Evolutionary conservation across 2,329 filamentous ascomycete genomes (phyloP).

Genomic region (Beauveria pseudobassiana): DNA sequence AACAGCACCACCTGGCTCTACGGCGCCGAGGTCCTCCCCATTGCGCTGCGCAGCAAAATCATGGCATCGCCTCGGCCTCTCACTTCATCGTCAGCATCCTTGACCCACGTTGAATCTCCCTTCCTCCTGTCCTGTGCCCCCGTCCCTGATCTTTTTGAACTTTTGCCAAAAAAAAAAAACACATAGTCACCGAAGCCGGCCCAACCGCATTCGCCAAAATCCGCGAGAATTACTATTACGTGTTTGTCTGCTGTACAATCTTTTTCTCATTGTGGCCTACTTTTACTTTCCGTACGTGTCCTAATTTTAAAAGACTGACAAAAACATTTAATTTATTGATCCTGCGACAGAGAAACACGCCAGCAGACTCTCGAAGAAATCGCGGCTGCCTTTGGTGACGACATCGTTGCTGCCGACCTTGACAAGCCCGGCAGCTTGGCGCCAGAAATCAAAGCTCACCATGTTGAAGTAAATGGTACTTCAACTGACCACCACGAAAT

Average conservation of each 20-base stretch:
- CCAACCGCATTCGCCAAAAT: slow-evolving; percentile 50
- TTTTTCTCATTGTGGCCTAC: slow-evolving; percentile 46
- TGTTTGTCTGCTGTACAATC: slow-evolving; percentile 45
- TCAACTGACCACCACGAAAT: neutral
- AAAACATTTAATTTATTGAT: neutral
- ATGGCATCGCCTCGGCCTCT: slow-evolving; percentile 45
- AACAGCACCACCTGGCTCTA: slow-evolving; percentile 50
- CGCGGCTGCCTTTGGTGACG: slow-evolving; percentile 39
- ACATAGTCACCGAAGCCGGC: slow-evolving; percentile 43
- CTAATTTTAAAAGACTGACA: too few species aligned
- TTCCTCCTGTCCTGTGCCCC: too few species aligned
- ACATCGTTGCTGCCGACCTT: slow-evolving; percentile 24
- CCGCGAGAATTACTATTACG: slow-evolving; percentile 53
- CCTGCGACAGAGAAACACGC: slow-evolving; percentile 30
- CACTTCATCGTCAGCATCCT: slow-evolving; percentile 50
- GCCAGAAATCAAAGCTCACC: neutral
- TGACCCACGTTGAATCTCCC: neutral
- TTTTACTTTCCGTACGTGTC: slow-evolving; percentile 39
- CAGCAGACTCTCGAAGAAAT: slow-evolving; percentile 41
- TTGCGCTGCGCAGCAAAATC: slow-evolving; percentile 44
- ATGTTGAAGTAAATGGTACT: neutral
- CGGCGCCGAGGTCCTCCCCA: slow-evolving; percentile 47
- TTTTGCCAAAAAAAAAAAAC: neutral
- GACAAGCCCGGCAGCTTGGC: neutral
- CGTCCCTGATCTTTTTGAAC: too few species aligned